Conservation (phyloP, 2,329 filamentous ascomycete genomes). For the Xylariales sp. region DNA sequence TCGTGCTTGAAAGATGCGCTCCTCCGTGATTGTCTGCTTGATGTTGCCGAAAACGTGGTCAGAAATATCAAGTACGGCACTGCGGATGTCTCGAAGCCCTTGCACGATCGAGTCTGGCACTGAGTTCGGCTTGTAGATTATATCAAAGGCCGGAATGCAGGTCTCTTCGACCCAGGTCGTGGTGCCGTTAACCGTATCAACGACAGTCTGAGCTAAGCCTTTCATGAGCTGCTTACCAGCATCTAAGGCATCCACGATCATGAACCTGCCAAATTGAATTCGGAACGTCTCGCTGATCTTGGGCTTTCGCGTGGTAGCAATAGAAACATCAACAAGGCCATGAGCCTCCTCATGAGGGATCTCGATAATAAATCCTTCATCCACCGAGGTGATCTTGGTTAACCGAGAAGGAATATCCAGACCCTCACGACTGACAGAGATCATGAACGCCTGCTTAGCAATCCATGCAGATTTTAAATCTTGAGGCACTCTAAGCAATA, state of each 20-base stretch:
- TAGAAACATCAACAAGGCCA: slow-evolving; percentile 53
- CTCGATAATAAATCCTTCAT: slow-evolving; percentile 48
- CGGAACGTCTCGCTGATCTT: slow-evolving; percentile 58
- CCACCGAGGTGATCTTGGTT: slow-evolving; percentile 41
- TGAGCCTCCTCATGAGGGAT: slow-evolving; percentile 51
- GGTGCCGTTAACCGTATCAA: slow-evolving; percentile 32
- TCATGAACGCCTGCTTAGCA: slow-evolving; percentile 49
- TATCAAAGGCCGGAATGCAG: slow-evolving; percentile 23
- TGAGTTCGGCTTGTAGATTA: slow-evolving; percentile 24
- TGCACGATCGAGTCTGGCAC: slow-evolving; percentile 24
- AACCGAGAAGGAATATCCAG: slow-evolving; percentile 43
- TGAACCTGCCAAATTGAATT: slow-evolving; percentile 52
- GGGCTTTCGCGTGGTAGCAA: slow-evolving; percentile 55
- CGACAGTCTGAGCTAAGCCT: slow-evolving; percentile 35
- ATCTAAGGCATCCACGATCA: slow-evolving; percentile 39
- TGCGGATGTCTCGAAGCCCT: slow-evolving; percentile 18
- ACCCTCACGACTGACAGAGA: slow-evolving; percentile 48
- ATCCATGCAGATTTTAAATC: slow-evolving; percentile 51
- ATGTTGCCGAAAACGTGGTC: slow-evolving; percentile 15
- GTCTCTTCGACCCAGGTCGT: slow-evolving; percentile 27
- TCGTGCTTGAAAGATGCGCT: slow-evolving; percentile 23
- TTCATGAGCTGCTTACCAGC: slow-evolving; percentile 34
- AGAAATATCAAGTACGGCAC: slow-evolving; percentile 14
- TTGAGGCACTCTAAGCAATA: slow-evolving; percentile 50
- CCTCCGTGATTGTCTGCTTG: slow-evolving; percentile 17